Evolutionary conservation across 768 basidiomycete genomes (phyloP), one percentile per base, ranked within the genome.

Genomic region (Suillus subluteus): DNA sequence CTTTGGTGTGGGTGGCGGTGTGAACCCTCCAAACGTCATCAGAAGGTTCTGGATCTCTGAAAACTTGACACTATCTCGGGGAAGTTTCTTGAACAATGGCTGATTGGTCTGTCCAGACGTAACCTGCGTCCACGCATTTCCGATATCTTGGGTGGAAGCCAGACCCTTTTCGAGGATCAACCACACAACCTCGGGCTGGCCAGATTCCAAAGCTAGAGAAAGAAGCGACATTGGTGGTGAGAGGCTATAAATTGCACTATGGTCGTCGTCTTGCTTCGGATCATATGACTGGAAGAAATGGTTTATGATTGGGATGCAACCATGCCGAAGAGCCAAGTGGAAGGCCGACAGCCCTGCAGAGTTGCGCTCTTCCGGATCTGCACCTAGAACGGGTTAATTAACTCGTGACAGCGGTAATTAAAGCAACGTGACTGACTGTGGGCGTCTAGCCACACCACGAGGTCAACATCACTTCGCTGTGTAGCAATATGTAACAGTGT

Each of bases 401-500:
- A 69, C 67, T 67, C 70, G 66, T 67, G 62, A 58, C 65, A 70
- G 40, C 69, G 69, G 71, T 59, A 67, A 73, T 75, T 73, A 74
- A 69, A 62, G 64, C 8, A 62, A 69, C 58, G 48, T 64, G 76
- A 77, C 87, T 70, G 71, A 92, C 92, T 86, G 73, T 93, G 91
- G 6, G 84, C 81, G 76, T 89, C 85, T 15, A 94, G 83, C 91
- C 91, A 93, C 70, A 85, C 75, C 9, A 90, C 82, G 63, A 94
- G 76, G 26, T 83, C 84, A 8, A 77, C 69, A 76, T 92, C 84
- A 12, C 87, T 88, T 64, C 81, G 79, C 64, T 74, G 77, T 3
- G 84, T 82, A 62, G 86, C 88, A 65, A 94, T 90, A 71, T 93
- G 92, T 63, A 89, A 75, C 13, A 94, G 79, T 46, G 91, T 91